A percentile compares a stretch with the other conserved stretches of the same genome.
These are phyloP conservation scores for Encephalitozoon romaleae DNA, from an alignment of 371 early-diverging fungal genomes.

Conservation along the genomic window DNA sequence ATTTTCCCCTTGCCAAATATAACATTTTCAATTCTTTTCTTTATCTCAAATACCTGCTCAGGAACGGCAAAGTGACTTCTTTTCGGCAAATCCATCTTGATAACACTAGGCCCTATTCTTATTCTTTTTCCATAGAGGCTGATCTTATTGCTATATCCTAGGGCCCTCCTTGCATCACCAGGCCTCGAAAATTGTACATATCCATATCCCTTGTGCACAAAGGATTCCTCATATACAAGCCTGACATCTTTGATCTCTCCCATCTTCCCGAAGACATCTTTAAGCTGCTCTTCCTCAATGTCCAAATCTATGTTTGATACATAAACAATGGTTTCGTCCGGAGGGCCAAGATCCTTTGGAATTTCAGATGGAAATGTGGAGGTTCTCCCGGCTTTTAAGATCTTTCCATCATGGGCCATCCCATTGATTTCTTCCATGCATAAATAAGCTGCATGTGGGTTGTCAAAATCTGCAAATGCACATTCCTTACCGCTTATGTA, in stretches of 20 bases:
- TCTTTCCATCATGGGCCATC: background rate
- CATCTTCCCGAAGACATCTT: background rate
- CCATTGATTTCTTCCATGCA: slow-evolving; percentile 4
- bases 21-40: slow-evolving; percentile 5
- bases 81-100: slow-evolving; percentile 6
- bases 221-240: background rate
- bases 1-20: background rate
- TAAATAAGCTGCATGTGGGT: slow-evolving; percentile 25
- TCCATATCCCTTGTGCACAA: slow-evolving; percentile 8
- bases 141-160: background rate
- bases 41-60: background rate
- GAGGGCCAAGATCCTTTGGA: background rate
- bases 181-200: background rate
- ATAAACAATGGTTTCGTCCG: slow-evolving; percentile 7
- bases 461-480: slow-evolving; percentile 34
- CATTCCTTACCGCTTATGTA: background rate
- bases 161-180: background rate
- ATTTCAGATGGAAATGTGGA: slow-evolving; percentile 9
- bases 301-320: slow-evolving; percentile 8
- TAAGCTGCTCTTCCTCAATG: background rate
- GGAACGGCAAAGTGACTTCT: background rate
- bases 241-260: background rate
- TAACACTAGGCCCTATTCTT: slow-evolving; percentile 1
- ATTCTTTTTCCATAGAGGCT: background rate
- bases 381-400: slow-evolving; percentile 13